phyloP scores from a whole-genome alignment of 768 basidiomycete genomes.

The Suillus decipiens region DNA sequence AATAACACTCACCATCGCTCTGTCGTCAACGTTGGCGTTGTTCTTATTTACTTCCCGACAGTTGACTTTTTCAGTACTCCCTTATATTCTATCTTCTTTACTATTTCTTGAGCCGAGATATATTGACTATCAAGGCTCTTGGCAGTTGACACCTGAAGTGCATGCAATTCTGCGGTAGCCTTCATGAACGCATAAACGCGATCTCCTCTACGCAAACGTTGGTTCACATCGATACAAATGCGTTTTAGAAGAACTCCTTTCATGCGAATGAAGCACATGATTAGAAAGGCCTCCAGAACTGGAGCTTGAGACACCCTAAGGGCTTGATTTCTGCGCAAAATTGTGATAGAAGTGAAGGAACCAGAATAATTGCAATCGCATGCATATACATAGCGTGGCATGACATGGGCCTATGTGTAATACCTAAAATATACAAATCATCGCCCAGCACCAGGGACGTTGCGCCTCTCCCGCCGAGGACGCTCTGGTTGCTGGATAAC shows the following conservation, averaged over 20 bases:
- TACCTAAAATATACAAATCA: conserved; percentile 24
- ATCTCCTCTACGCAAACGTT: background rate
- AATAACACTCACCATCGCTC: background rate
- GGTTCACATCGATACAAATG: background rate
- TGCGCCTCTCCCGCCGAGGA: conserved; percentile 73
- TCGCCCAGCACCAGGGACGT: conserved; percentile 79
- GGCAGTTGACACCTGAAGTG: background rate
- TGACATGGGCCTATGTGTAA: conserved; percentile 11
- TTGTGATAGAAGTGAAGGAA: background rate
- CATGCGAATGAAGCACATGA: background rate
- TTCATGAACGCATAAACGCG: background rate
- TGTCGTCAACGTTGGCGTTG: background rate
- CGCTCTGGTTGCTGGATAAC: conserved; percentile 70
- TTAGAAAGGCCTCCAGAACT: background rate
- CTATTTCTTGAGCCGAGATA: background rate
- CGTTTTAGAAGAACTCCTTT: background rate
- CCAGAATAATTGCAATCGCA: conserved; percentile 5
- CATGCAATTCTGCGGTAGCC: background rate
- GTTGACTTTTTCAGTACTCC: background rate
- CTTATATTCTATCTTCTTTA: background rate
- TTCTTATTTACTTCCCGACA: background rate
- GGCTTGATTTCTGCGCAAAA: background rate
- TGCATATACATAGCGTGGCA: conserved; percentile 20
- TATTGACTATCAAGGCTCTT: background rate
- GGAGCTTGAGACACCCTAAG: background rate